Conservation (phyloP, 176 grass and related monocot species). For the Echinochloa phyllopogon region DNA sequence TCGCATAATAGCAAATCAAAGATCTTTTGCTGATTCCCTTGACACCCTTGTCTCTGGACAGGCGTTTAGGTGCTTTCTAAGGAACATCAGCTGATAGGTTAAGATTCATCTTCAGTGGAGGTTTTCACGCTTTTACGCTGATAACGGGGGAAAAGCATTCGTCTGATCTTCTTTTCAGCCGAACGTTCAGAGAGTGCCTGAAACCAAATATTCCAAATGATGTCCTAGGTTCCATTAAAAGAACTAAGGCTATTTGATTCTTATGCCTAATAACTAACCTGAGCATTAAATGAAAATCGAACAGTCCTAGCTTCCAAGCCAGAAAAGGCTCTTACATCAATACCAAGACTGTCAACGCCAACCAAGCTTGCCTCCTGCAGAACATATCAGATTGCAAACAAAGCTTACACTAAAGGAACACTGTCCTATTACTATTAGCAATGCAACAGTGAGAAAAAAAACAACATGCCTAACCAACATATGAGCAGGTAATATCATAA, state of each 20-base stretch:
- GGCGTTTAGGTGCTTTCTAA: not conserved
- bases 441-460: constrained; percentile 17
- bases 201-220: constrained; percentile 33
- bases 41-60: constrained; percentile 10
- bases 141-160: constrained; percentile 76
- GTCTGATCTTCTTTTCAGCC: constrained; percentile 89
- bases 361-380: constrained; percentile 81
- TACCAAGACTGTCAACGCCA: constrained; percentile 80
- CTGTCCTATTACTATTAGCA: not conserved
- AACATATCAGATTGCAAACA: constrained; percentile 35
- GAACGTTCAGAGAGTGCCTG: constrained; percentile 80
- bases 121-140: constrained; percentile 60
- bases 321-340: constrained; percentile 86
- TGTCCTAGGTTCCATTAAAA: constrained; percentile 12
- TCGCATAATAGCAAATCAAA: constrained; percentile 28
- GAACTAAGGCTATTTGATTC: not conserved
- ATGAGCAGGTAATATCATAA: not conserved
- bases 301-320: constrained; percentile 74
- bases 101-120: constrained; percentile 56
- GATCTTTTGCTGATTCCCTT: constrained; percentile 24
- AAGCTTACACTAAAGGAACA: constrained; percentile 2
- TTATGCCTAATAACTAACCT: constrained; percentile 50
- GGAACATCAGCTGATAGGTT: constrained; percentile 34
- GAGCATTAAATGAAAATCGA: constrained; percentile 85
- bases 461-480: not conserved